These are phyloP conservation scores for Venturia oleaginea DNA, from an alignment of 2,329 filamentous ascomycete genomes.

Conservation along the genomic window DNA sequence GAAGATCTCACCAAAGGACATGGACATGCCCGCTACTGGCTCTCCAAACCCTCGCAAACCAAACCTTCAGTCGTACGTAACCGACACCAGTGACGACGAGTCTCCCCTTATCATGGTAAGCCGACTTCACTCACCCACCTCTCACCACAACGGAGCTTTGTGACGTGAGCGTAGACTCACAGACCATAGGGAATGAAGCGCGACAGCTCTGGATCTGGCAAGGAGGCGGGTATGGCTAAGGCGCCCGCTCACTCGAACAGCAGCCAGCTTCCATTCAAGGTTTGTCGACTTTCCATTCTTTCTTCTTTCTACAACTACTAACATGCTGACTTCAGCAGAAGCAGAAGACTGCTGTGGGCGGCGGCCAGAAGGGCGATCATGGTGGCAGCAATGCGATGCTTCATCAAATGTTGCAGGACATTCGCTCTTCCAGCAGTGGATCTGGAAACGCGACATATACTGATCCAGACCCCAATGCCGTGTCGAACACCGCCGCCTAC, in stretches of 20 bases:
- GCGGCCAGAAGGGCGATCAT: background rate
- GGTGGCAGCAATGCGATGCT: background rate
- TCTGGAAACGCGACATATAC: background rate
- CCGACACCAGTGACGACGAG: background rate
- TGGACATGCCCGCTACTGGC: background rate
- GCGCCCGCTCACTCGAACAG: background rate
- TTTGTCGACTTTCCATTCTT: background rate
- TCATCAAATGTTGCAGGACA: conserved; percentile 1
- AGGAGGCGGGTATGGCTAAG: background rate
- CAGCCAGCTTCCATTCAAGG: conserved; percentile 4
- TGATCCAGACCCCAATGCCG: background rate
- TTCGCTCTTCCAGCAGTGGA: background rate
- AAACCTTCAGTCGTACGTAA: background rate
- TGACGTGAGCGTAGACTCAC: background rate
- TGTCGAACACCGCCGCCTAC: background rate
- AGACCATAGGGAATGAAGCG: background rate
- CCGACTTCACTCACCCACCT: background rate
- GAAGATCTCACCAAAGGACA: background rate
- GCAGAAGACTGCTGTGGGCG: background rate
- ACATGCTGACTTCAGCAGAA: conserved; percentile 4
- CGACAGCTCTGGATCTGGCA: background rate
- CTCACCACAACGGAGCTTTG: background rate
- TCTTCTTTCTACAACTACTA: background rate
- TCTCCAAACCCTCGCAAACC: background rate
- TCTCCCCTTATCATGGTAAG: background rate